Evolutionary conservation across 2,329 filamentous ascomycete species (phyloP).

Genomic region (Exophiala bonariae): DNA sequence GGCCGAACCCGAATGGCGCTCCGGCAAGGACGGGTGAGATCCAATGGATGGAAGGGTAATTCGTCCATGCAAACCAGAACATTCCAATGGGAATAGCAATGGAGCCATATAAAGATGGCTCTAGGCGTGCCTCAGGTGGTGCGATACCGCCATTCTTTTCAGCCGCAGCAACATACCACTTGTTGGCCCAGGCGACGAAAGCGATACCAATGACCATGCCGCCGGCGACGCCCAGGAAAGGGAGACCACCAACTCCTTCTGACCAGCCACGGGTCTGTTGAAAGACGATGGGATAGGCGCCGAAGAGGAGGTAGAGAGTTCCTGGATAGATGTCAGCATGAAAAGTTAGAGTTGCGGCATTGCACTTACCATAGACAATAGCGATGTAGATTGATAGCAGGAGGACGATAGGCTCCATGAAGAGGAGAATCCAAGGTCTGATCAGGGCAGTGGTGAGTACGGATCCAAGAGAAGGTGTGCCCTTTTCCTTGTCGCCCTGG

Average conservation of each 20-base stretch:
- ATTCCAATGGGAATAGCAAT: slow-evolving; percentile 63
- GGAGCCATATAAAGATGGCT: slow-evolving; percentile 62
- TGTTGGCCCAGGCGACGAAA: slow-evolving; percentile 59
- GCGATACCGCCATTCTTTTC: slow-evolving; percentile 54
- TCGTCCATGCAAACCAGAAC: slow-evolving; percentile 71
- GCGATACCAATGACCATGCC: slow-evolving; percentile 63
- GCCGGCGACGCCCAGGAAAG: slow-evolving; percentile 68
- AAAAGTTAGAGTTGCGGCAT: background rate
- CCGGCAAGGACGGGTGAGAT: slow-evolving; percentile 50
- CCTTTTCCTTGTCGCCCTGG: slow-evolving; percentile 48
- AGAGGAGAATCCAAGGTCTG: slow-evolving; percentile 68
- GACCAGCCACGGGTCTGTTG: slow-evolving; percentile 60
- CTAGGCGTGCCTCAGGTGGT: slow-evolving; percentile 66
- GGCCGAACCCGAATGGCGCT: slow-evolving; percentile 58
- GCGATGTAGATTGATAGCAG: slow-evolving; percentile 60
- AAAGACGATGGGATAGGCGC: slow-evolving; percentile 67
- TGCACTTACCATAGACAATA: slow-evolving; percentile 51
- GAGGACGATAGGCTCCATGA: slow-evolving; percentile 68
- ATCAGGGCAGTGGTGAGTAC: slow-evolving; percentile 60
- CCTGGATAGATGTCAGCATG: slow-evolving; percentile 75
- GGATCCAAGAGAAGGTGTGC: slow-evolving; percentile 44
- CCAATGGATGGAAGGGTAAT: slow-evolving; percentile 57
- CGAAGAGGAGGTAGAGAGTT: slow-evolving; percentile 59
- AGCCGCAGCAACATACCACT: slow-evolving; percentile 50
- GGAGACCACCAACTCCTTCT: slow-evolving; percentile 59